These are phyloP conservation scores for Cajanus cajan DNA, from an alignment of 306 rosid species.

Conservation along the genomic window DNA sequence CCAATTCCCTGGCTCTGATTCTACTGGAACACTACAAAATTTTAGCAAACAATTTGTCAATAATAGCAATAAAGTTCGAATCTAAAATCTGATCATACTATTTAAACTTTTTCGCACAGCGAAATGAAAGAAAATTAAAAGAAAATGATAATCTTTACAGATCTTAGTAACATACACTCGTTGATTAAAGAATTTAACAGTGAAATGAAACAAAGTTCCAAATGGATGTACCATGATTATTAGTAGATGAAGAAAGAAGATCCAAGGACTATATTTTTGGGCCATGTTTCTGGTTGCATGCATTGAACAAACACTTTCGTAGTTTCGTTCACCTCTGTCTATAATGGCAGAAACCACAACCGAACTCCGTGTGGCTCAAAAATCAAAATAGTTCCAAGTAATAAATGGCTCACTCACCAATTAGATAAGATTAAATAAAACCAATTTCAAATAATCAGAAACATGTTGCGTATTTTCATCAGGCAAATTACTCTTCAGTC, in stretches of 20 bases:
- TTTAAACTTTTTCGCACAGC: too few species aligned
- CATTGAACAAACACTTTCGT: not conserved
- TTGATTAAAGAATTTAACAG: not conserved
- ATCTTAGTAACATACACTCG: too few species aligned
- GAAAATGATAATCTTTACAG: too few species aligned
- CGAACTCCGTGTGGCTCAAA: not conserved
- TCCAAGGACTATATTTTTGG: slow-evolving; percentile 11
- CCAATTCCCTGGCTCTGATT: slow-evolving; percentile 32
- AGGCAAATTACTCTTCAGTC: too few species aligned
- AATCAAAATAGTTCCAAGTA: not conserved
- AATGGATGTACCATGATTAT: slow-evolving; percentile 30
- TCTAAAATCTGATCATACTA: too few species aligned
- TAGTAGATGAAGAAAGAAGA: slow-evolving; percentile 39
- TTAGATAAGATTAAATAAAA: not conserved
- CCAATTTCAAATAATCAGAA: not conserved
- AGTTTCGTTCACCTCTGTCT: not conserved
- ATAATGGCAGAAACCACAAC: not conserved
- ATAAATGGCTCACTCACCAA: not conserved
- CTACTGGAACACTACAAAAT: slow-evolving; percentile 37
- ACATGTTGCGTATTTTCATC: not conserved
- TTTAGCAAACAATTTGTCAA: not conserved
- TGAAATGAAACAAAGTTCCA: not conserved
- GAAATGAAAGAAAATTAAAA: too few species aligned
- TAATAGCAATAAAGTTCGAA: too few species aligned
- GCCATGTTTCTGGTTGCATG: slow-evolving; percentile 35